Conservation (phyloP, 1,139 yeast species). For the Trichomonascaceae sp. region DNA sequence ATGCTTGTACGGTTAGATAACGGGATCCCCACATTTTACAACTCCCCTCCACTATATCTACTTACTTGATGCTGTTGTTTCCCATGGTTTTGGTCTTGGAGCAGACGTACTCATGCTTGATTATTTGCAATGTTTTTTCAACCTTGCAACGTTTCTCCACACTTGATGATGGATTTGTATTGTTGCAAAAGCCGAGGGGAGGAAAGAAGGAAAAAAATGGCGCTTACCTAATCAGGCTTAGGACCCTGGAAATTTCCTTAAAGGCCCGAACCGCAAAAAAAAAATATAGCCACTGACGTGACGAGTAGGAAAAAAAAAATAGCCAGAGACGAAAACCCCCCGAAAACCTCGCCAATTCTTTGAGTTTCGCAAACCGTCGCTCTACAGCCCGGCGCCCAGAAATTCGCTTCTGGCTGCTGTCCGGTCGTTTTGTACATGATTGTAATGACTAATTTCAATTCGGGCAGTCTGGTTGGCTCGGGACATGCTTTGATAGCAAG, state of each 20-base stretch:
- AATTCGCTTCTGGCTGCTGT: not conserved
- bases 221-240: not conserved
- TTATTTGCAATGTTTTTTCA: not conserved
- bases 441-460: not conserved
- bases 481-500: not conserved
- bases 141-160: not conserved
- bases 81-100: conserved; percentile 79
- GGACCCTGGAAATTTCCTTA: not conserved
- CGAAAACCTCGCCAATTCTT: not conserved
- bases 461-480: not conserved
- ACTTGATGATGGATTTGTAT: not conserved
- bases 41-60: conserved; percentile 1
- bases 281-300: not conserved
- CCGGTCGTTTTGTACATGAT: not conserved
- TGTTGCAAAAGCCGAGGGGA: not conserved
- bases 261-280: not conserved
- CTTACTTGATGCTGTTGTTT: conserved; percentile 46
- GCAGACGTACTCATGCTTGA: conserved; percentile 30
- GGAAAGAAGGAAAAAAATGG: no score
- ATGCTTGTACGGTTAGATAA: not conserved
- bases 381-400: not conserved
- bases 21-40: no score
- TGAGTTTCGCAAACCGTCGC: not conserved
- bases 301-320: not conserved
- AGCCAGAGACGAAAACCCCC: not conserved